These are phyloP conservation scores for Diaporthe helianthi DNA, from an alignment of 2,329 filamentous ascomycete species.

Conservation along the genomic window DNA sequence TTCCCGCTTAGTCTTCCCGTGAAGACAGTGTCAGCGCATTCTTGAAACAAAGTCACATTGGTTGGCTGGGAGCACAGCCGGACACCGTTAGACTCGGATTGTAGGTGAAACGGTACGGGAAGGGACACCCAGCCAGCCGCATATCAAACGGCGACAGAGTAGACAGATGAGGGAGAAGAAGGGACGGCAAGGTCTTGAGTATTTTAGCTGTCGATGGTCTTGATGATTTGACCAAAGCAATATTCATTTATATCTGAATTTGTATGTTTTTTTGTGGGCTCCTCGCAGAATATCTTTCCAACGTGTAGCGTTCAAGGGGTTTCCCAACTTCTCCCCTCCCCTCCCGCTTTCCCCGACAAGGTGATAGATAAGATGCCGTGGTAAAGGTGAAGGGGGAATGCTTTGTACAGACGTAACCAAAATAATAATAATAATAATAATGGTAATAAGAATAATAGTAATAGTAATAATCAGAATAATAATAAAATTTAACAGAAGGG, in stretches of 20 bases:
- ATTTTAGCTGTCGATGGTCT: conserved; percentile 19
- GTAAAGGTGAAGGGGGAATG: neutral
- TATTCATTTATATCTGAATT: conserved; percentile 14
- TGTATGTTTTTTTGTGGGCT: neutral
- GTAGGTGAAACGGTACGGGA: conserved; percentile 8
- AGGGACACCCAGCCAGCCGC: neutral
- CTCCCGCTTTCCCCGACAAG: neutral
- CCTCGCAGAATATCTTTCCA: conserved; percentile 18
- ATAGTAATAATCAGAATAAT: too few species aligned
- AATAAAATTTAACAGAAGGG: too few species aligned
- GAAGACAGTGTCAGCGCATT: neutral
- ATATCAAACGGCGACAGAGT: neutral
- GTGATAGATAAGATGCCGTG: neutral
- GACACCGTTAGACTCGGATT: neutral
- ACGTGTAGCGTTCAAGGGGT: too few species aligned
- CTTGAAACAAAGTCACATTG: conserved; percentile 13
- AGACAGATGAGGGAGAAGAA: too few species aligned
- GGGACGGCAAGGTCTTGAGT: neutral
- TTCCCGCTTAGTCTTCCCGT: neutral
- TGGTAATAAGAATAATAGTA: too few species aligned
- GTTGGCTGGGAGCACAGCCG: neutral
- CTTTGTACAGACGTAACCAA: conserved; percentile 20
- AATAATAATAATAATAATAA: too few species aligned
- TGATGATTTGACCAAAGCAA: conserved; percentile 19
- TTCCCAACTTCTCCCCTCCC: neutral